Evolutionary conservation across 1,284 basidiomycete species (phyloP), one percentile per base, ranked within the genome.

Genomic region (Malassezia psittaci): DNA sequence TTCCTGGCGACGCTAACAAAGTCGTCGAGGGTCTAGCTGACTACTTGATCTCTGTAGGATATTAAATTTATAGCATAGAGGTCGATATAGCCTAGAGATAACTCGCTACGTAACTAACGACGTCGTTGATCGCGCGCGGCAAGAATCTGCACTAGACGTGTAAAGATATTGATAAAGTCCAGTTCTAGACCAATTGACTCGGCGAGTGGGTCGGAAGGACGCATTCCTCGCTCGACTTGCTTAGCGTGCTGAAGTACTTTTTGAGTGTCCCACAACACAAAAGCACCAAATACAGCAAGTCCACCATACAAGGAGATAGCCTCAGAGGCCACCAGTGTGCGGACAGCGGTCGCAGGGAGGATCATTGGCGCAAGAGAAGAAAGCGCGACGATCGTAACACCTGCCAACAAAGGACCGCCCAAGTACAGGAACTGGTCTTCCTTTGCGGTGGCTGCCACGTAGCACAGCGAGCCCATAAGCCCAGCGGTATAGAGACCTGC

Each of bases 401-500:
- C 78, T 16, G 88, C 88, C 21, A 93, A 67, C 39, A 78, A 66
- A 1, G 76, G 76, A 13, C 76, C 75, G 19, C 89, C 89, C 77
- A 89, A 81, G 76, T 86, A 85, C 33, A 93, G 77, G 74, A 85
- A 93, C 73, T 83, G 85, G 76, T 90, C 87, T 66, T 84, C 87
- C 64, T 79, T 84, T 32, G 89, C 89, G 16, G 90, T 93, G 9
- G 88, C 88, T 33, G 89, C 89, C 29, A 93, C 82, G 69, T 89
- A 93, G 36, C 85, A 85, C 32, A 91, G 80, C 7, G 71, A 72
- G 50, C 88, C 89, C 16, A 90, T 83, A 3, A 90, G 81, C 43
- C 88, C 89, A 42, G 83, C 81, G 0, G 89, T 91, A 76, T 93
- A 93, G 5, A 93, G 78, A 11, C 87, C 89, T 9, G 89, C 90